These are phyloP conservation scores for Russula sp. DNA, from an alignment of 768 basidiomycete species.

Conservation along the genomic window DNA sequence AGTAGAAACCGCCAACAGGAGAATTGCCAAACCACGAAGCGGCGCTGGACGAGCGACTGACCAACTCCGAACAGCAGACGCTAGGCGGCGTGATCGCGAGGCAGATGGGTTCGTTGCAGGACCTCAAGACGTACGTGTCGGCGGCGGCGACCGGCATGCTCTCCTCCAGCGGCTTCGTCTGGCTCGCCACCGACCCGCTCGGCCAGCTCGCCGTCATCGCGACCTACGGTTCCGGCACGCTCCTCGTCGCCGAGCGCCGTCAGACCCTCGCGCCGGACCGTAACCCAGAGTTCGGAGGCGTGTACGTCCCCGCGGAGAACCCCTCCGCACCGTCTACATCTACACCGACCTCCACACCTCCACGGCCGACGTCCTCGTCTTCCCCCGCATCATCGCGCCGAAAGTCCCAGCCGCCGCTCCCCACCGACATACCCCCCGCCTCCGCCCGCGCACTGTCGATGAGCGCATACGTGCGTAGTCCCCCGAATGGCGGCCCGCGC, in stretches of 20 bases:
- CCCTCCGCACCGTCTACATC: neutral
- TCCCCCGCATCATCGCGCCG: neutral
- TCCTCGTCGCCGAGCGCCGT: constrained; percentile 50
- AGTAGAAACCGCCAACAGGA: constrained; percentile 31
- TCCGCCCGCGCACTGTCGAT: constrained; percentile 14
- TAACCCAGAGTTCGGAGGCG: neutral
- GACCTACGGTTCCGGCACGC: constrained; percentile 83
- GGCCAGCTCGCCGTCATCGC: constrained; percentile 67
- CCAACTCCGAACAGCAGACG: constrained; percentile 24
- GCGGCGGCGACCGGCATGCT: constrained; percentile 65
- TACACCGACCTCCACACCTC: no score
- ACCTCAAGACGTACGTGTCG: constrained; percentile 68
- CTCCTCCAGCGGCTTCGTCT: constrained; percentile 74
- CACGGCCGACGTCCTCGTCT: neutral
- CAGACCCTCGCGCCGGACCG: constrained; percentile 9
- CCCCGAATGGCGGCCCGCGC: neutral
- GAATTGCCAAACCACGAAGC: constrained; percentile 26
- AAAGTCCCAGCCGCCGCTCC: neutral
- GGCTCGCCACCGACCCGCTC: constrained; percentile 70
- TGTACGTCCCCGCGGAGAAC: constrained; percentile 8
- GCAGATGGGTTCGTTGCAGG: constrained; percentile 55
- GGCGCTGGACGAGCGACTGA: constrained; percentile 29
- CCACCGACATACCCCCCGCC: neutral
- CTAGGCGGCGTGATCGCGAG: constrained; percentile 33
- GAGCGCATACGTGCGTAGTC: neutral